Evolutionary conservation across 2,329 filamentous ascomycete species (phyloP).

Genomic region (Westerdykella aurantiaca): DNA sequence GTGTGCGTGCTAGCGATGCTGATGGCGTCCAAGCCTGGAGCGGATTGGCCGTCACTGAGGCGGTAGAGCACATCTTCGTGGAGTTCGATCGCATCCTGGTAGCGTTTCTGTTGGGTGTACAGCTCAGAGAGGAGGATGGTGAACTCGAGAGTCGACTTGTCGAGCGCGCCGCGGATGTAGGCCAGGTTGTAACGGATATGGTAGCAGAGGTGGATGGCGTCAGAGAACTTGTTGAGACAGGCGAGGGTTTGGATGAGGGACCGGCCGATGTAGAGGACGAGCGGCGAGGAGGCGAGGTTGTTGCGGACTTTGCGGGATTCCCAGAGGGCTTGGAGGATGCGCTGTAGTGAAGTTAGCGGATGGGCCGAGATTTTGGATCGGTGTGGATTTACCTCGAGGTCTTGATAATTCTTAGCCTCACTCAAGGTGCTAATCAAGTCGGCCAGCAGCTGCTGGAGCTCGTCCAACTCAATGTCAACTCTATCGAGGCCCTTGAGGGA

Average conservation of each 20-base stretch:
- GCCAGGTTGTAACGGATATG: conserved; percentile 20
- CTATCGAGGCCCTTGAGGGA: conserved; percentile 33
- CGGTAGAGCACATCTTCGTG: conserved; percentile 18
- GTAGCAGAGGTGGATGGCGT: conserved; percentile 17
- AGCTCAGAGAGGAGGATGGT: conserved; percentile 16
- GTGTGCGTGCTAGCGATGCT: conserved; percentile 10
- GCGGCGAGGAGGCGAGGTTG: conserved; percentile 16
- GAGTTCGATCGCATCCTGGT: conserved; percentile 17
- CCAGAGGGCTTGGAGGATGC: conserved; percentile 32
- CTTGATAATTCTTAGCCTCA: conserved; percentile 40
- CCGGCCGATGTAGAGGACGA: conserved; percentile 18
- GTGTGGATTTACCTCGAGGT: conserved; percentile 22
- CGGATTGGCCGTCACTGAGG: conserved; percentile 13
- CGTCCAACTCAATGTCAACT: conserved; percentile 36
- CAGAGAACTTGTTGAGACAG: conserved; percentile 12
- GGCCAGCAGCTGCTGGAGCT: conserved; percentile 38
- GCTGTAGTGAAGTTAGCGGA: conserved; percentile 10
- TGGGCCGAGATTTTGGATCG: neutral
- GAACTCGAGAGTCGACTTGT: conserved; percentile 15
- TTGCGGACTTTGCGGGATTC: conserved; percentile 18
- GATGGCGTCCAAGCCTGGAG: conserved; percentile 10
- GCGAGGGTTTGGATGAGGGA: conserved; percentile 19
- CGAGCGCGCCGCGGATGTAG: conserved; percentile 16
- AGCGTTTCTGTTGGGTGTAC: conserved; percentile 15
- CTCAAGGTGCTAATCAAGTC: conserved; percentile 38